A percentile compares a stretch with the other conserved stretches of the same genome.
These are phyloP conservation scores for Thelonectria rubi DNA, from an alignment of 2,329 filamentous ascomycete species.

Conservation along the genomic window DNA sequence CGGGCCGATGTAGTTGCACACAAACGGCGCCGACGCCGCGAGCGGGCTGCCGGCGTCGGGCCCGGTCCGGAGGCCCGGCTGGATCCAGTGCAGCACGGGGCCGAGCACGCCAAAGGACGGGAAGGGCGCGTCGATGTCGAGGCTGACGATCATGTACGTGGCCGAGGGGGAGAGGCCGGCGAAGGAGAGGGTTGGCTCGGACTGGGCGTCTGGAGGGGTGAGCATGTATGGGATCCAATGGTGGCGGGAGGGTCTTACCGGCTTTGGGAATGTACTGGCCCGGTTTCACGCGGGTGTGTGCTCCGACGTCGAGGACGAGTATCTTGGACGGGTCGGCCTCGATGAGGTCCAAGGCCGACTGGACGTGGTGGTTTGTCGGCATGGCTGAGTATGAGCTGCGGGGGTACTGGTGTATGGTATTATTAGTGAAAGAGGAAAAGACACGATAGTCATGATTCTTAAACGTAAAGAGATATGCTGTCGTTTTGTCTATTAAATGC, in stretches of 20 bases:
- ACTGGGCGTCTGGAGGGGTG: constrained; percentile 17
- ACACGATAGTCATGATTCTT: too few relatives aligned
- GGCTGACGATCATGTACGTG: constrained; percentile 51
- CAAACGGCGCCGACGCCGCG: constrained; percentile 33
- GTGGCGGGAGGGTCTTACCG: constrained; percentile 6
- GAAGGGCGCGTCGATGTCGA: constrained; percentile 60
- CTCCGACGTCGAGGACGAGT: constrained; percentile 26
- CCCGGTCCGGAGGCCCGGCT: constrained; percentile 48
- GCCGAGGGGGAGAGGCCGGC: constrained; percentile 22
- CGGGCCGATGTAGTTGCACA: constrained; percentile 55
- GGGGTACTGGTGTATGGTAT: too few relatives aligned
- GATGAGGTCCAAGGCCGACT: constrained; percentile 13
- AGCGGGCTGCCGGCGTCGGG: constrained; percentile 18
- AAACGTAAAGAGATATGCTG: too few relatives aligned
- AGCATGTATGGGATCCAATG: not conserved
- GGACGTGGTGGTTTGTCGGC: constrained; percentile 8
- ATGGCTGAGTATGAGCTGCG: not conserved
- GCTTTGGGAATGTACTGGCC: constrained; percentile 31
- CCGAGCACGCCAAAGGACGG: constrained; percentile 51
- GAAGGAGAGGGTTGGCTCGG: constrained; percentile 21
- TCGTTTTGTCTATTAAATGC: too few relatives aligned
- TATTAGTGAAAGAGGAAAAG: not conserved
- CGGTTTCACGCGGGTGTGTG: constrained; percentile 20
- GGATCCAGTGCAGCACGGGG: constrained; percentile 59
- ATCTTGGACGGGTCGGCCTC: constrained; percentile 28